Base-by-base conservation (phyloP, 2,329 filamentous ascomycete genomes). In the Paracoccidioides brasiliensis region DNA sequence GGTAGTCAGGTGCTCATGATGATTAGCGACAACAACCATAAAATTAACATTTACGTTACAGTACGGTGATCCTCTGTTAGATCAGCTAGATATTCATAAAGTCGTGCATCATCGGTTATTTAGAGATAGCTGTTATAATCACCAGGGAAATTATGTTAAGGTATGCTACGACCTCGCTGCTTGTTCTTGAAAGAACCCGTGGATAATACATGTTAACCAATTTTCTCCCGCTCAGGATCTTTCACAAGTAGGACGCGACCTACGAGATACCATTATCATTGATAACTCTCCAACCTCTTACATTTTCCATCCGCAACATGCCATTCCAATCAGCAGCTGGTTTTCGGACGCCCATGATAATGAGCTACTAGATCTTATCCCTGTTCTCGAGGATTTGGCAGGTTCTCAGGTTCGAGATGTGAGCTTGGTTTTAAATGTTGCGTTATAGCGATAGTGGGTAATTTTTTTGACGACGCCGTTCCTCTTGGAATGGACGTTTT, bases 261-360 rank as follows among this genome's bases (percentile, higher is more conserved):
- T 98, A 56, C 88, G 89, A 71, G 91, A 98, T 69, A 98, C 91
- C 22, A 98, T 98, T 69, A 98, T 98, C 70, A 98, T 98, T 67
- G 93, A 98, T 76, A 98, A 98, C 74, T 97, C 93, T 49, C 93
- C 93, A 2, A 98, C 93, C 4, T 97, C 91, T 10, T 98, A 98
- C 76, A 97, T 98, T 66, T 98, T 98, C 80, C 93, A 98, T 70
- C 93, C 93, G 30, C 91, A 98, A 76, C 93, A 98, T 71, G 93
- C 93, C 58, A 91, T 98, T 52, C 93, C 93, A 32, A 98, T 98
- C 75, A 96, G 90, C 80, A 97, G 91, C 78, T 98, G 93, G 93
- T 98, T 98, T 76, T 96, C 90, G 62, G 93, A 98, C 74, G 93
- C 93, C 59, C 93, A 98, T 73, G 93, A 98, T 76, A 98, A 98